Evolutionary conservation across 169 alveolate species (phyloP).

Genomic region (Cryptosporidium viatorum): DNA sequence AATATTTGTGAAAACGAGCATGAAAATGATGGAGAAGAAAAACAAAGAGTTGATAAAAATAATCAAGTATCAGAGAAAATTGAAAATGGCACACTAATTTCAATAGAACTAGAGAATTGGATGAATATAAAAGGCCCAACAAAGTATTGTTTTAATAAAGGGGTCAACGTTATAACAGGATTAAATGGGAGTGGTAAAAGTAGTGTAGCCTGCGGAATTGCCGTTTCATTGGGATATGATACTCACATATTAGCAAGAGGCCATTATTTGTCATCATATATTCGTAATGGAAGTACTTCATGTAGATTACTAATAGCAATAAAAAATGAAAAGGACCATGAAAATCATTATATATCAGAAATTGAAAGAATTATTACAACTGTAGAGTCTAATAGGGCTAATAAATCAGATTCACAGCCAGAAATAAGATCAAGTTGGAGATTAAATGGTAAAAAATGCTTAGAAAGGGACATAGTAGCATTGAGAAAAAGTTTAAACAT

Average conservation of each 20-base stretch:
- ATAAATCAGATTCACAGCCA: neutral
- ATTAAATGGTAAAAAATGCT: constrained; percentile 57
- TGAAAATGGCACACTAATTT: constrained; percentile 33
- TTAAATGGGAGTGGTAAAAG: constrained; percentile 75
- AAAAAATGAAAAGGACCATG: constrained; percentile 9
- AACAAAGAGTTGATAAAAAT: neutral
- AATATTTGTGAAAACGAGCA: neutral
- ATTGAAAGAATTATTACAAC: constrained; percentile 26
- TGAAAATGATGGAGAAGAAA: neutral
- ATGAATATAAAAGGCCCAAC: constrained; percentile 73
- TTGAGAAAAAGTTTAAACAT: constrained; percentile 50
- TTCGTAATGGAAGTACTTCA: constrained; percentile 63
- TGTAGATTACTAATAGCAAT: constrained; percentile 9
- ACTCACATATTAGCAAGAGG: constrained; percentile 71
- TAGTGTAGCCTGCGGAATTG: constrained; percentile 68
- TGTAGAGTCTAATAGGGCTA: neutral
- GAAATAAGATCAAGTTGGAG: constrained; percentile 63
- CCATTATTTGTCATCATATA: constrained; percentile 52
- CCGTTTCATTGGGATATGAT: constrained; percentile 55
- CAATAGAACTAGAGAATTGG: constrained; percentile 68
- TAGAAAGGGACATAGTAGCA: constrained; percentile 43
- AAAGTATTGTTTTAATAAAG: constrained; percentile 26
- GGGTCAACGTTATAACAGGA: constrained; percentile 45
- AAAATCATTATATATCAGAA: constrained; percentile 11
- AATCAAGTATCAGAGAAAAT: neutral